Evolutionary conservation across 192 early-diverging fungal species (phyloP).

Genomic region (Backusella sp.): DNA sequence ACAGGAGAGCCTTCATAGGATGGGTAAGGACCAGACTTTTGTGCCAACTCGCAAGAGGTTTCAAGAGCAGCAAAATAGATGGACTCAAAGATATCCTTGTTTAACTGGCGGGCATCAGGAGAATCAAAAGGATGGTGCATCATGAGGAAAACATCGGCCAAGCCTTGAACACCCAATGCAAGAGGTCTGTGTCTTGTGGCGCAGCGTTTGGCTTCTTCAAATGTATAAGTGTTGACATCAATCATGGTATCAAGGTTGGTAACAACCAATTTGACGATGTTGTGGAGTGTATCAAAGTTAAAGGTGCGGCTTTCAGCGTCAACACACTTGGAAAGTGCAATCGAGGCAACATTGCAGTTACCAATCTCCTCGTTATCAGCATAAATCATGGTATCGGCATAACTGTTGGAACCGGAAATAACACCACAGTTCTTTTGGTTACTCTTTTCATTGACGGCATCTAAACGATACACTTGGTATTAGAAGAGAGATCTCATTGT

Average conservation of each 20-base stretch:
- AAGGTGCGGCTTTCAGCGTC: constrained; percentile 53
- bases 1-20: constrained; percentile 86
- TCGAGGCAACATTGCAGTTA: constrained; percentile 94
- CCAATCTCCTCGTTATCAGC: constrained; percentile 91
- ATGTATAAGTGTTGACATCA: constrained; percentile 93
- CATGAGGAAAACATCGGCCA: constrained; percentile 93
- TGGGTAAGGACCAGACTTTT: constrained; percentile 71
- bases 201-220: constrained; percentile 77
- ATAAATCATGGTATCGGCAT: constrained; percentile 92
- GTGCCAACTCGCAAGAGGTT: constrained; percentile 86
- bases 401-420: constrained; percentile 95
- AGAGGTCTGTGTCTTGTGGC: constrained; percentile 93
- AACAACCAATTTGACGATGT: constrained; percentile 82
- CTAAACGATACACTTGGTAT: constrained; percentile 27
- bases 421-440: constrained; percentile 98
- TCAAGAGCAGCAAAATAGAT: constrained; percentile 93
- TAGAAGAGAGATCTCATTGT: neutral
- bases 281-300: constrained; percentile 81
- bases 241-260: constrained; percentile 96
- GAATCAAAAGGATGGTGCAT: constrained; percentile 94
- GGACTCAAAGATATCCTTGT: constrained; percentile 90
- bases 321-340: constrained; percentile 89
- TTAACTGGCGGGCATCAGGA: constrained; percentile 75
- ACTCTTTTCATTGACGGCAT: constrained; percentile 94
- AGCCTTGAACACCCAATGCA: constrained; percentile 88